Evolutionary conservation across 805 yeast genomes (phyloP), one percentile per base, ranked within the genome.

Genomic region (Candida morakotiae): DNA sequence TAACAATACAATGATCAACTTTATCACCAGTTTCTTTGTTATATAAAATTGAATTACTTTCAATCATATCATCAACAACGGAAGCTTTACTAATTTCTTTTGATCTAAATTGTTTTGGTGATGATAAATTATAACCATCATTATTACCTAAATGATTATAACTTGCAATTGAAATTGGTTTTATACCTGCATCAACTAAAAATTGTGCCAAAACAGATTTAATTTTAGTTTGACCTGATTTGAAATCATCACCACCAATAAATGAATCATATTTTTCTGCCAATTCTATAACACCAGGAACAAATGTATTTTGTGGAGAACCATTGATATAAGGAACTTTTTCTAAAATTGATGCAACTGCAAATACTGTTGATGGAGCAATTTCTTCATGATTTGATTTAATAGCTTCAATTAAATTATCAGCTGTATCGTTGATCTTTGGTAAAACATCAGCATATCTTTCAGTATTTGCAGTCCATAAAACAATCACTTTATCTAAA

Each of bases 401-500:
- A 61, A 89, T 79, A 14, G 96, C 58, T 35, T 71, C 64, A 48
- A 89, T 48, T 56, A 89, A 68, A 64, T 85, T 84, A 27, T 84
- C 95, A 36, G 87, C 80, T 19, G 91, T 85, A 61, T 89, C 97
- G 57, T 89, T 88, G 46, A 91, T 87, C 42, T 94, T 93, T 4
- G 71, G 68, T 30, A 80, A 64, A 29, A 91, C 56, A 28, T 84
- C 89, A 30, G 94, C 78, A 60, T 83, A 88, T 59, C 97, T 81
- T 69, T 89, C 98, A 39, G 98, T 89, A 69, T 89, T 91, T 39
- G 98, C 98, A 31, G 96, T 88, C 98, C 98, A 89, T 55, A 89
- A 72, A 32, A 91, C 85, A 56, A 89, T 79, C 39, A 91, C 94
- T 59, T 83, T 84, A 62, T 89, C 97, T 53, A 89, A 78, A 26